Evolutionary conservation across 345 rosid genomes (phyloP).

Genomic region (Brassica juncea): DNA sequence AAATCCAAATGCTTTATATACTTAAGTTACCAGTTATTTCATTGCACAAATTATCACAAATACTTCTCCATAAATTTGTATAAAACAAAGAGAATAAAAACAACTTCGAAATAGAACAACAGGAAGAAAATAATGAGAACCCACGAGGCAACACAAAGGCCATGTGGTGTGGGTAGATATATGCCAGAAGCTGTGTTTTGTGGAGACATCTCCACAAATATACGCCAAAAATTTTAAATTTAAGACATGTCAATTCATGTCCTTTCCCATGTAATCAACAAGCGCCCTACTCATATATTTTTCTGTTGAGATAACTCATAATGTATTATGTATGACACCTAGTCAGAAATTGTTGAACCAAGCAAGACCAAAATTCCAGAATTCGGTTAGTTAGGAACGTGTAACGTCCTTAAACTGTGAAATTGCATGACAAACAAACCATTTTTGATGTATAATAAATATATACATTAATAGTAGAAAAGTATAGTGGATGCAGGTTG

Average conservation of each 20-base stretch:
- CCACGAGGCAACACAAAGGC: conserved; percentile 33
- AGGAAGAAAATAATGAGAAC: conserved; percentile 21
- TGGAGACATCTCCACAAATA: conserved; percentile 37
- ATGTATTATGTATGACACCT: background rate
- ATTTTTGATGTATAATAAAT: no score
- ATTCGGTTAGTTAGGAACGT: no score
- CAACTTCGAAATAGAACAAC: background rate
- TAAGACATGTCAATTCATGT: conserved; percentile 6
- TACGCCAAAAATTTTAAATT: background rate
- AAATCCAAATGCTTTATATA: background rate
- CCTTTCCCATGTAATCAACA: background rate
- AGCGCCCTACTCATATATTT: background rate
- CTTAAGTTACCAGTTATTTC: background rate
- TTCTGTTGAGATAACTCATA: background rate
- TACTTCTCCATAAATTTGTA: background rate
- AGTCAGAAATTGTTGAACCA: no score
- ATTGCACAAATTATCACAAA: background rate
- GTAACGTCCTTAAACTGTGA: no score
- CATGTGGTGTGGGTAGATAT: conserved; percentile 38
- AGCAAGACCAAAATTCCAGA: no score
- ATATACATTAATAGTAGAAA: background rate
- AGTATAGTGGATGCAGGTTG: background rate
- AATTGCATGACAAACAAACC: no score
- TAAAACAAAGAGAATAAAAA: conserved; percentile 1
- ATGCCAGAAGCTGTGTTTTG: conserved; percentile 32